Percentiles rank a stretch among this genome's conserved stretches.
Evolutionary conservation across 805 yeast genomes (phyloP).

Genomic region (Nakazawaea holstii): DNA sequence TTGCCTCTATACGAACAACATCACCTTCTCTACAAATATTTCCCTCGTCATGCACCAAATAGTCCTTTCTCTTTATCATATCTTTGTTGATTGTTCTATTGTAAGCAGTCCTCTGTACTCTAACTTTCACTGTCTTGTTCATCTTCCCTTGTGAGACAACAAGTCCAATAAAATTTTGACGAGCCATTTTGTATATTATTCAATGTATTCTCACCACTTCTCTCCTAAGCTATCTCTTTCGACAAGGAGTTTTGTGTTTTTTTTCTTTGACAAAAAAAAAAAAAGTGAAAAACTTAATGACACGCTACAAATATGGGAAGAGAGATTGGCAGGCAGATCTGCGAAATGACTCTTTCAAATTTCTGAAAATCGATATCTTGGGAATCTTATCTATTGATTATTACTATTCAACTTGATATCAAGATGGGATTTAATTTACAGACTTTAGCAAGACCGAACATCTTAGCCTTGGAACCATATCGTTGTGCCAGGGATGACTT

Average conservation of each 20-base stretch:
- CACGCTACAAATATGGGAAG: too few species aligned
- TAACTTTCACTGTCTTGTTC: conserved; percentile 91
- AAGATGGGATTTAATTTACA: conserved; percentile 45
- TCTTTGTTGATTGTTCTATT: conserved; percentile 71
- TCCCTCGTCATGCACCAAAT: conserved; percentile 90
- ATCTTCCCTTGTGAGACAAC: conserved; percentile 95
- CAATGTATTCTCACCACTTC: too few species aligned
- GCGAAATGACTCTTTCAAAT: background rate
- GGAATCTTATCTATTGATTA: background rate
- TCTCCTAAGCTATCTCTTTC: background rate
- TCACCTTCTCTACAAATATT: conserved; percentile 92
- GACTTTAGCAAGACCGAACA: conserved; percentile 77
- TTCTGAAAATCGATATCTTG: background rate
- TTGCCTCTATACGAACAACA: conserved; percentile 85
- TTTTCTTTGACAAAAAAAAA: background rate
- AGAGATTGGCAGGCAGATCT: too few species aligned
- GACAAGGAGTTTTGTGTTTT: too few species aligned
- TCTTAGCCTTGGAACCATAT: conserved; percentile 78
- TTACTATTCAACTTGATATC: background rate
- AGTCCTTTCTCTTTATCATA: conserved; percentile 72
- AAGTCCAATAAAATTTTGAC: conserved; percentile 86
- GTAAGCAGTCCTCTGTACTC: conserved; percentile 73
- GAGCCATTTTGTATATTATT: conserved; percentile 58
- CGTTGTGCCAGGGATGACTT: conserved; percentile 96
- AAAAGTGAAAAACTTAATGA: background rate